Conservation (phyloP, 2,329 filamentous ascomycete genomes). For the Fusarium pseudoanthophilum region DNA sequence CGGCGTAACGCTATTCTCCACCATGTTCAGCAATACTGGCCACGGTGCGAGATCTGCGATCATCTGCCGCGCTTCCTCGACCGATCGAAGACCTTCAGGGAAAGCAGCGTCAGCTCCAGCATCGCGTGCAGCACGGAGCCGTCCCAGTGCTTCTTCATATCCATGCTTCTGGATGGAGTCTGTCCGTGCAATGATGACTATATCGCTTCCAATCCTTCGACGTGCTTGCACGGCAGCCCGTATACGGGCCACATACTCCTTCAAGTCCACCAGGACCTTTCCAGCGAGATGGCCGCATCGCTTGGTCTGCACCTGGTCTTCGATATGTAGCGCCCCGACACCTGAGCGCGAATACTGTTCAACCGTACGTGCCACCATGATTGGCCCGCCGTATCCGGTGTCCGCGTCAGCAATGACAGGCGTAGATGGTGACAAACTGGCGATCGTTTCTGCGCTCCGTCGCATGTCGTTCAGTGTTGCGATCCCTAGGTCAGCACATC, state of each 20-base stretch:
- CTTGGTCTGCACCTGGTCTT: conserved; percentile 4
- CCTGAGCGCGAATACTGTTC: conserved; percentile 6
- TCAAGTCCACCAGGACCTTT: background rate
- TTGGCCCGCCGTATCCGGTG: conserved; percentile 2
- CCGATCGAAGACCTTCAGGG: background rate
- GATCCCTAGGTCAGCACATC: conserved; percentile 1
- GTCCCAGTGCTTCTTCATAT: background rate
- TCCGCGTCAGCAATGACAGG: background rate
- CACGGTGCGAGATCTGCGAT: background rate
- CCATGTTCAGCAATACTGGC: conserved; percentile 2
- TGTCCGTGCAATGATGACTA: background rate
- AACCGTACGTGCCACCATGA: conserved; percentile 5
- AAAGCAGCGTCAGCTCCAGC: background rate
- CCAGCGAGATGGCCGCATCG: background rate
- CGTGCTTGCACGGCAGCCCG: conserved; percentile 1
- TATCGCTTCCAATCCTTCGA: background rate
- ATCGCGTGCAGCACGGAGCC: background rate
- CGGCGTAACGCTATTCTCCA: conserved; percentile 3
- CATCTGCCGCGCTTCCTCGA: background rate
- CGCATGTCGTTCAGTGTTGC: conserved; percentile 7
- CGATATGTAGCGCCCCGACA: conserved; percentile 1
- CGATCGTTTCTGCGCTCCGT: conserved; percentile 1
- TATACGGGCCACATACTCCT: background rate
- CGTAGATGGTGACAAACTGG: background rate
- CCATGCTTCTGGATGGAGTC: conserved; percentile 5